phyloP scores from a whole-genome alignment of 2,329 filamentous ascomycete genomes.

The Periconia macrospinosa region DNA sequence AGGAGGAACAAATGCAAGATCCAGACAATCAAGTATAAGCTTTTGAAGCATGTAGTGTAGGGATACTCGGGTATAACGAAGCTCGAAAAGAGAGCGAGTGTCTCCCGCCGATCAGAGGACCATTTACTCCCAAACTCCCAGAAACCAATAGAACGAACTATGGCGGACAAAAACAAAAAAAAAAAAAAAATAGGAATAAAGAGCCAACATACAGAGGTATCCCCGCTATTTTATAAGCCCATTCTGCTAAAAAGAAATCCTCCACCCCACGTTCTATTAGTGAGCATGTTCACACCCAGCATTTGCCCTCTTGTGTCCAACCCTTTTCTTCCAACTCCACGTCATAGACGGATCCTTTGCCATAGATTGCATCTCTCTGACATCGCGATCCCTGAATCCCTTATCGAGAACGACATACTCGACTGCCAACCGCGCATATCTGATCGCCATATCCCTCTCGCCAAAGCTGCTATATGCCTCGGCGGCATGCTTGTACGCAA shows the following conservation, averaged over 20 bases:
- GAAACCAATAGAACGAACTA: too few relatives aligned
- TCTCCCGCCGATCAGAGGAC: too few relatives aligned
- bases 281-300: slow-evolving; percentile 25
- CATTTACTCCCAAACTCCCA: neutral
- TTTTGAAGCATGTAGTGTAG: too few relatives aligned
- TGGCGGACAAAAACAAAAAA: neutral
- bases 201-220: too few relatives aligned
- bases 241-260: neutral
- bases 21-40: too few relatives aligned
- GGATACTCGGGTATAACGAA: too few relatives aligned
- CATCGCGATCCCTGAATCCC: slow-evolving; percentile 30
- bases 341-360: slow-evolving; percentile 26
- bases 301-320: slow-evolving; percentile 19
- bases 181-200: too few relatives aligned
- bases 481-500: slow-evolving; percentile 44
- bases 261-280: too few relatives aligned
- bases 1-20: too few relatives aligned
- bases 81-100: too few relatives aligned
- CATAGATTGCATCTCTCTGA: slow-evolving; percentile 31
- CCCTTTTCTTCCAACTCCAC: slow-evolving; percentile 40
- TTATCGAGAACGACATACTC: slow-evolving; percentile 35
- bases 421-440: slow-evolving; percentile 30
- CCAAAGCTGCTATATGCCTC: slow-evolving; percentile 43
- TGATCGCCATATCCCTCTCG: slow-evolving; percentile 29
- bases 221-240: too few relatives aligned